Percentiles rank a stretch among this genome's conserved stretches.
These are phyloP conservation scores for Lactarius sanguifluus DNA, from an alignment of 768 basidiomycete species.

Conservation along the genomic window DNA sequence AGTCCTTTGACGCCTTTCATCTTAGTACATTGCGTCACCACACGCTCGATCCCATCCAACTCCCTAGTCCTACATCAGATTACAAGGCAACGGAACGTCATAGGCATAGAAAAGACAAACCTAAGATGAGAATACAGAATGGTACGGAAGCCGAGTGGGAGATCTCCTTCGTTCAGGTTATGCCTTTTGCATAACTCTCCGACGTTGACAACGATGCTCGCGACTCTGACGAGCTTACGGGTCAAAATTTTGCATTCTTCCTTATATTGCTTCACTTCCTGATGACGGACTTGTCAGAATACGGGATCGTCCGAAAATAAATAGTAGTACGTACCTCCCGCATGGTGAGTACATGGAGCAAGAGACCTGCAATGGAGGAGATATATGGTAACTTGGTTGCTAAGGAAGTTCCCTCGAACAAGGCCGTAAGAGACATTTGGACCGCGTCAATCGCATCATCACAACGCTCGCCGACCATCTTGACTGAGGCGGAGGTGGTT, in stretches of 20 bases:
- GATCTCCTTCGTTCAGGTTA: neutral
- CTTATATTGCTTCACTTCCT: constrained; percentile 4
- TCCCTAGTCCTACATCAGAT: neutral
- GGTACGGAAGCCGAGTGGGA: neutral
- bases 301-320: neutral
- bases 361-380: neutral
- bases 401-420: neutral
- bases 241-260: neutral
- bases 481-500: neutral
- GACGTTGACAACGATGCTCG: neutral
- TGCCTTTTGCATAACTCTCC: neutral
- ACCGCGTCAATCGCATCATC: neutral
- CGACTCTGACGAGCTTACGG: neutral
- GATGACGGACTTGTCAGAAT: neutral
- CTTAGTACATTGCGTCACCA: neutral
- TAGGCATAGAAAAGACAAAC: neutral
- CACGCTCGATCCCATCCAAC: neutral
- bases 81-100: neutral
- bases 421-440: neutral
- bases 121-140: neutral
- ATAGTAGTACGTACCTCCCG: neutral
- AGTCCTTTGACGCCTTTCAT: neutral
- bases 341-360: neutral
- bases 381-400: neutral
- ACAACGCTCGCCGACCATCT: neutral